Conservation (phyloP, 169 alveolate genomes). For the Eimeria tenella region DNA sequence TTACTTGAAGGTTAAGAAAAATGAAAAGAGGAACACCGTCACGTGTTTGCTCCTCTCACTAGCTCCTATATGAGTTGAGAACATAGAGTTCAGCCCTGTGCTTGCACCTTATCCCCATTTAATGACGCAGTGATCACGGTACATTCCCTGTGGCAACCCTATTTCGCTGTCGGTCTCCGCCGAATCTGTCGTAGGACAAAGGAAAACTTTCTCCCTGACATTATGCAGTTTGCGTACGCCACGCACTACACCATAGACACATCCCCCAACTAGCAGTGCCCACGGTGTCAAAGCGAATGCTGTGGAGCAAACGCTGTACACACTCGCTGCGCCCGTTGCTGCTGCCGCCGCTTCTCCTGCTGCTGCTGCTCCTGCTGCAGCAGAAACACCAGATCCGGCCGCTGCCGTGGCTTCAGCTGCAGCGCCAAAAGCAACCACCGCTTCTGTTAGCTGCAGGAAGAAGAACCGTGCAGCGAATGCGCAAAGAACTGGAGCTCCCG, state of each 20-base stretch:
- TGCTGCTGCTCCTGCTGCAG: neutral
- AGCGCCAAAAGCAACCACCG: neutral
- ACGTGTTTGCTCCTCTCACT: too few species aligned
- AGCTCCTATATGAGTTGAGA: too few species aligned
- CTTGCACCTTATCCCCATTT: slow-evolving; percentile 26
- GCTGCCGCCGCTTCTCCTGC: slow-evolving; percentile 50
- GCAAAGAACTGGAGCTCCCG: neutral
- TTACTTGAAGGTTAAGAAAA: too few species aligned
- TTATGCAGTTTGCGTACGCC: neutral
- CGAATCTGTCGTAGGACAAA: neutral
- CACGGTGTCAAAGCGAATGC: slow-evolving; percentile 14
- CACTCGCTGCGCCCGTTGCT: slow-evolving; percentile 33
- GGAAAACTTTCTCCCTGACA: neutral
- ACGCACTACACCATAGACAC: slow-evolving; percentile 12
- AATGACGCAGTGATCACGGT: slow-evolving; percentile 50
- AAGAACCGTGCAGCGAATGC: slow-evolving; percentile 45
- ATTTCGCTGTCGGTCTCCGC: slow-evolving; percentile 3
- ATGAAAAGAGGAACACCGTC: too few species aligned
- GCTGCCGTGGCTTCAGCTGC: slow-evolving; percentile 37
- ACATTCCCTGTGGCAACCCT: neutral
- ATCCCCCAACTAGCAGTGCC: slow-evolving; percentile 31
- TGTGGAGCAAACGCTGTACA: slow-evolving; percentile 14
- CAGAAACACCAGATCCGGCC: neutral
- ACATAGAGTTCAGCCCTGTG: too few species aligned
- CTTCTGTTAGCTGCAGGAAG: slow-evolving; percentile 32